A percentile compares a stretch with the other conserved stretches of the same genome.
Evolutionary conservation across 768 basidiomycete species (phyloP).

Genomic region (Phanerochaete sordida): DNA sequence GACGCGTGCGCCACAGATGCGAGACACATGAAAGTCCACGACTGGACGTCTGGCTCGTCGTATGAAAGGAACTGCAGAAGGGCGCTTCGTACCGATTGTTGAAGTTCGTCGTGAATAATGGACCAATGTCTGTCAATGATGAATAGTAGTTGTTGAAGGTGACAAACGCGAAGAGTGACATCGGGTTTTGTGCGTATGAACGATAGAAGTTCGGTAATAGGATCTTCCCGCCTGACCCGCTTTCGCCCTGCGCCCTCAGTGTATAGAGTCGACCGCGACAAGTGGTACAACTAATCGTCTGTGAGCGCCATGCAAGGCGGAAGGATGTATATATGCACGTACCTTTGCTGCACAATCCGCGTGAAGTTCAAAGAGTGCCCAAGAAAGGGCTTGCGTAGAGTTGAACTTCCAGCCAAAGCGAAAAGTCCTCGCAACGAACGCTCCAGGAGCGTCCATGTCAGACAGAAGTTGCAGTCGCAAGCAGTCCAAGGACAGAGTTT

Average conservation of each 20-base stretch:
- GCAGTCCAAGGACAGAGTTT: constrained; percentile 53
- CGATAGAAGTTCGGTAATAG: constrained; percentile 52
- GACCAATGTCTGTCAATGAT: constrained; percentile 78
- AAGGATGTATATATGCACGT: constrained; percentile 14
- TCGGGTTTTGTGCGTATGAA: constrained; percentile 37
- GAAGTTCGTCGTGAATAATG: constrained; percentile 54
- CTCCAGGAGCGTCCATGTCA: constrained; percentile 19
- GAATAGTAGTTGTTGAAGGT: constrained; percentile 80
- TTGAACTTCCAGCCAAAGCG: constrained; percentile 74
- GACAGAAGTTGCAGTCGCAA: constrained; percentile 50
- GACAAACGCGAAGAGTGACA: constrained; percentile 39
- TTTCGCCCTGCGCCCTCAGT: constrained; percentile 37
- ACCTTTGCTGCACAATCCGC: constrained; percentile 77
- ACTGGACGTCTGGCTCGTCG: constrained; percentile 66
- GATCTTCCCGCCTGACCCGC: constrained; percentile 53
- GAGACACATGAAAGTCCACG: constrained; percentile 82
- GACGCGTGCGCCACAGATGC: constrained; percentile 60
- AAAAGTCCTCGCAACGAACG: constrained; percentile 67
- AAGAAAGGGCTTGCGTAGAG: constrained; percentile 63
- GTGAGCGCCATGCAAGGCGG: neutral
- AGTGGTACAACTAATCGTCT: constrained; percentile 50
- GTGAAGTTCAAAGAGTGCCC: constrained; percentile 77
- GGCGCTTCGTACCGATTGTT: constrained; percentile 48
- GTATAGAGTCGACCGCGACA: constrained; percentile 52
- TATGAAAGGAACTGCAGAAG: constrained; percentile 60